A percentile compares a stretch with the other conserved stretches of the same genome.
phyloP scores from a whole-genome alignment of 768 basidiomycete species.

The Tylopilus subfusipes region DNA sequence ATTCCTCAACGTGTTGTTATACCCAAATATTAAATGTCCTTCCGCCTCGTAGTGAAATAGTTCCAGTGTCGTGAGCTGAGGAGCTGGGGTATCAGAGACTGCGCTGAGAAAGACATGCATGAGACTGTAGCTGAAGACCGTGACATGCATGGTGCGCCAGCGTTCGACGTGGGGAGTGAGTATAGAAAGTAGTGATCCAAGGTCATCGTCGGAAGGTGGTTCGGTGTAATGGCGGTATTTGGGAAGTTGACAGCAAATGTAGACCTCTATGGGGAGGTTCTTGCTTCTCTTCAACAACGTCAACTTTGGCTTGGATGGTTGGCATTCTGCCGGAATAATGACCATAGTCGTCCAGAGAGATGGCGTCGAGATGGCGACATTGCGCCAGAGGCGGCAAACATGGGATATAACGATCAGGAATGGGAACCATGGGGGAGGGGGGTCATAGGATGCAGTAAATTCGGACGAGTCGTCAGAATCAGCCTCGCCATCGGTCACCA shows the following conservation, averaged over 20 bases:
- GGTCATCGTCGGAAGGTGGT: constrained; percentile 20
- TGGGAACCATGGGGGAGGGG: neutral
- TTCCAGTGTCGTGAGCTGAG: constrained; percentile 50
- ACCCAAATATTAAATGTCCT: constrained; percentile 1
- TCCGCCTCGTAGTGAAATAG: constrained; percentile 50
- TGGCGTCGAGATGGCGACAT: constrained; percentile 48
- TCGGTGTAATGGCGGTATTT: constrained; percentile 6
- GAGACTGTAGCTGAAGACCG: constrained; percentile 44
- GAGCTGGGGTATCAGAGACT: constrained; percentile 45
- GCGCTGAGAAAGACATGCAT: constrained; percentile 43
- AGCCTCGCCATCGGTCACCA: no score
- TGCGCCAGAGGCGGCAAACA: constrained; percentile 54
- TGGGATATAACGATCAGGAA: constrained; percentile 44
- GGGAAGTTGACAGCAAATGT: constrained; percentile 40
- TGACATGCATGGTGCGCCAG: constrained; percentile 51
- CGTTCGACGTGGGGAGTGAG: constrained; percentile 51
- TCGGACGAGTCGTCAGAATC: no score
- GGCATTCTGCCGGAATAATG: constrained; percentile 22
- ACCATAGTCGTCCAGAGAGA: constrained; percentile 52
- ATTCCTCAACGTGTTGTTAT: constrained; percentile 26
- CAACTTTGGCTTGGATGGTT: constrained; percentile 42
- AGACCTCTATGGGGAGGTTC: constrained; percentile 50
- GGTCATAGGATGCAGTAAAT: no score
- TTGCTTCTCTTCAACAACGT: constrained; percentile 53
- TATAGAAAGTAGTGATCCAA: constrained; percentile 29